phyloP scores from a whole-genome alignment of 2,329 filamentous ascomycete genomes.

The Colletotrichum sublineola region DNA sequence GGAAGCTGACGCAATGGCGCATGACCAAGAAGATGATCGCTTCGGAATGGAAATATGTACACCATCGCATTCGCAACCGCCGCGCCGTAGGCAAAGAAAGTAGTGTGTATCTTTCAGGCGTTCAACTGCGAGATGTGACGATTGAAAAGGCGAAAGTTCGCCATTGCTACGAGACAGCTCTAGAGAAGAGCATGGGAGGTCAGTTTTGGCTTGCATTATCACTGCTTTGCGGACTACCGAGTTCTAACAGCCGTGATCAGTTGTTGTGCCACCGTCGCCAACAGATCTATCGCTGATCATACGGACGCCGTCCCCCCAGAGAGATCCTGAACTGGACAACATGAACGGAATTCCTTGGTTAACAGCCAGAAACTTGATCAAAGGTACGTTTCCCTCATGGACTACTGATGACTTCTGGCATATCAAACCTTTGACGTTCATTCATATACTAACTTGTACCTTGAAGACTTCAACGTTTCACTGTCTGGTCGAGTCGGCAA shows the following conservation, averaged over 20 bases:
- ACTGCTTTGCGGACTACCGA: background rate
- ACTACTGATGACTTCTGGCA: background rate
- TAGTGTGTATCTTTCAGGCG: conserved; percentile 14
- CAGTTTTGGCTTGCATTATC: background rate
- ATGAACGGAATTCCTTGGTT: background rate
- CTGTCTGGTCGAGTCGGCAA: background rate
- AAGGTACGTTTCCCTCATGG: background rate
- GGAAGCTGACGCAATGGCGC: conserved; percentile 17
- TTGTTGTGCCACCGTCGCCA: background rate
- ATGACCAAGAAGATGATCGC: background rate
- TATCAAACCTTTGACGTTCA: background rate
- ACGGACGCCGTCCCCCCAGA: background rate
- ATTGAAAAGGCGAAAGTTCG: background rate
- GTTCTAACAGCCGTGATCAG: background rate
- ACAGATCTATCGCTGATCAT: background rate
- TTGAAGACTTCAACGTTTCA: background rate
- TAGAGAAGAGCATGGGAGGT: background rate
- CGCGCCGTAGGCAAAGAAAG: background rate
- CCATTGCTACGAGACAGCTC: conserved; percentile 3
- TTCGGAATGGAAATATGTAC: conserved; percentile 10
- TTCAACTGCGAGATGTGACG: background rate
- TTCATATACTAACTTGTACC: background rate
- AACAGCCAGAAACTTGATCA: background rate
- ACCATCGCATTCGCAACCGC: background rate
- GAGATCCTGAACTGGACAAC: background rate